Evolutionary conservation across 352 stramenopile species (phyloP).

Genomic region (Pythium rishiriense): DNA sequence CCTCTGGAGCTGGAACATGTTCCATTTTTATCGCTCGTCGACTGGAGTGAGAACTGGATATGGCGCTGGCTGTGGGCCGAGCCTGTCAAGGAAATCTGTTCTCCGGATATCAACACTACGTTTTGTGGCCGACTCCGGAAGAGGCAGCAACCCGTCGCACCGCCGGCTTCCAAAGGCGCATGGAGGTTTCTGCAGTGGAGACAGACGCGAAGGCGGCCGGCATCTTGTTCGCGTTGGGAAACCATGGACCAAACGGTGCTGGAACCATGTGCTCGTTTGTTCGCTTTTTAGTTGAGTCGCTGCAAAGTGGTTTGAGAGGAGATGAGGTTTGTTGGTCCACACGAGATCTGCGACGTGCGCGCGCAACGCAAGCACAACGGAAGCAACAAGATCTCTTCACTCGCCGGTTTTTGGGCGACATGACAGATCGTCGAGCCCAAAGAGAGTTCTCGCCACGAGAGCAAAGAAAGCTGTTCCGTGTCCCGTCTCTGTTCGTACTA

Average conservation of each 20-base stretch:
- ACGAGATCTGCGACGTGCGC: constrained; percentile 4
- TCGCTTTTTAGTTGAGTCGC: background rate
- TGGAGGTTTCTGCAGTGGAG: background rate
- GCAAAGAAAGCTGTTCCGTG: background rate
- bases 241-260: background rate
- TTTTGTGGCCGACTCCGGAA: too few species aligned
- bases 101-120: too few species aligned
- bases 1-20: background rate
- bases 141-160: too few species aligned
- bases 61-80: too few species aligned
- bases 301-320: background rate
- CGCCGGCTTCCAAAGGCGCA: background rate
- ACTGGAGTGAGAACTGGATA: background rate
- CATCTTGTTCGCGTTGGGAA: background rate
- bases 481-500: constrained; percentile 10
- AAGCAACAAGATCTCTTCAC: constrained; percentile 21
- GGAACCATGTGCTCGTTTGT: background rate
- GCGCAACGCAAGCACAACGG: constrained; percentile 17
- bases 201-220: background rate
- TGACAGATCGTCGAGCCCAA: constrained; percentile 7
- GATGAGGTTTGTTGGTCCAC: background rate
- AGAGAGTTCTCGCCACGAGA: constrained; percentile 3
- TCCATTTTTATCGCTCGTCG: background rate
- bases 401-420: constrained; percentile 3
- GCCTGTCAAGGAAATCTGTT: too few species aligned